Percentiles rank a stretch among this genome's conserved stretches.
Evolutionary conservation across 2,329 filamentous ascomycete genomes (phyloP).

Genomic region (Periconia digitata): DNA sequence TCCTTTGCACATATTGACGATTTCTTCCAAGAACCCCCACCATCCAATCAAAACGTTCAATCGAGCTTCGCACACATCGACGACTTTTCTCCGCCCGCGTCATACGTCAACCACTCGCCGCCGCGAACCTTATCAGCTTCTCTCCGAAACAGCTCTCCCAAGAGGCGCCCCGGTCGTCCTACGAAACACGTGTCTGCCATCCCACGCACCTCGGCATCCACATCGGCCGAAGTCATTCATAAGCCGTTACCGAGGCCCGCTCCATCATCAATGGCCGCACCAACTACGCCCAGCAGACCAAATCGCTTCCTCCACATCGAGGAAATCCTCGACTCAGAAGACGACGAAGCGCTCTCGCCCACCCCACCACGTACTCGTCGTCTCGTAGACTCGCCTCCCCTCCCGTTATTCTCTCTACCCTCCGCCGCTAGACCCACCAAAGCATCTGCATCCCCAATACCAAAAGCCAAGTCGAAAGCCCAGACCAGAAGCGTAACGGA

Average conservation of each 20-base stretch:
- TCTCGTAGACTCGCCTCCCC: slow-evolving; percentile 16
- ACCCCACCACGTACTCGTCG: slow-evolving; percentile 35
- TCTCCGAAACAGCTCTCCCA: slow-evolving; percentile 10
- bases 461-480: neutral
- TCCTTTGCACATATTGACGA: slow-evolving; percentile 30
- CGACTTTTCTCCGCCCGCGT: slow-evolving; percentile 15
- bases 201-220: slow-evolving; percentile 4
- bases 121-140: slow-evolving; percentile 2
- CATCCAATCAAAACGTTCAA: slow-evolving; percentile 27
- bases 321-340: slow-evolving; percentile 45
- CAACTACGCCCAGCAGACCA: slow-evolving; percentile 7
- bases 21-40: slow-evolving; percentile 23
- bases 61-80: slow-evolving; percentile 31
- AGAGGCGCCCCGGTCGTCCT: slow-evolving; percentile 23
- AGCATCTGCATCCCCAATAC: neutral
- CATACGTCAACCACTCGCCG: neutral
- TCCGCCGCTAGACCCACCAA: neutral
- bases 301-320: slow-evolving; percentile 38
- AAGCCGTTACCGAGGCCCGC: neutral
- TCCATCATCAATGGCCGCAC: slow-evolving; percentile 13
- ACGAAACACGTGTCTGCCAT: slow-evolving; percentile 19
- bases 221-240: slow-evolving; percentile 1
- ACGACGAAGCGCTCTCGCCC: slow-evolving; percentile 36
- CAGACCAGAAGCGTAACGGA: neutral
- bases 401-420: slow-evolving; percentile 13